A percentile compares a stretch with the other conserved stretches of the same genome.
phyloP scores from a whole-genome alignment of 2,329 filamentous ascomycete genomes.

The Stagonosporopsis tanaceti region DNA sequence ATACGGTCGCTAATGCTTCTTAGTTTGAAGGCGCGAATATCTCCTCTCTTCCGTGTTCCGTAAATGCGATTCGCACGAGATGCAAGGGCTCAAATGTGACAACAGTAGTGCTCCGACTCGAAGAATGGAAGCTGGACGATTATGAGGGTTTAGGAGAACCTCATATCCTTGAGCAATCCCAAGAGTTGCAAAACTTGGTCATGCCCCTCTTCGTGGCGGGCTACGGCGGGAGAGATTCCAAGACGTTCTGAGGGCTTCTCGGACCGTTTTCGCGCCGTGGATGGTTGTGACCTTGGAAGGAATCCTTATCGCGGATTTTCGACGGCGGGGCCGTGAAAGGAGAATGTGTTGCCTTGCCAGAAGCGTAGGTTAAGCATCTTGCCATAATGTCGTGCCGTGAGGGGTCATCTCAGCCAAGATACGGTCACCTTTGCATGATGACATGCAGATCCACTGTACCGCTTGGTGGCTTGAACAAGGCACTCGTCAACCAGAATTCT shows the following conservation, averaged over 20 bases:
- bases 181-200: constrained; percentile 17
- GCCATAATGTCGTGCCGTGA: constrained; percentile 8
- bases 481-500: constrained; percentile 5
- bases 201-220: constrained; percentile 21
- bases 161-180: neutral
- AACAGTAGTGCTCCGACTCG: neutral
- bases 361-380: constrained; percentile 8
- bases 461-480: constrained; percentile 19
- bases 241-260: constrained; percentile 19
- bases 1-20: neutral
- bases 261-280: constrained; percentile 16
- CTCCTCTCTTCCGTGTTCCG: neutral
- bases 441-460: constrained; percentile 23
- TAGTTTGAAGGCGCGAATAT: neutral
- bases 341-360: constrained; percentile 12
- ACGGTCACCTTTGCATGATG: constrained; percentile 24
- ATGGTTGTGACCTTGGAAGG: neutral
- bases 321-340: neutral
- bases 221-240: constrained; percentile 19
- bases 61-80: constrained; percentile 9
- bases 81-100: constrained; percentile 1
- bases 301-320: neutral
- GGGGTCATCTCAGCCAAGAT: constrained; percentile 16
- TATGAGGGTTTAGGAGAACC: neutral
- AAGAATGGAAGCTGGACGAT: neutral